phyloP scores from a whole-genome alignment of 495 filamentous ascomycete genomes.

The Margaritispora aquatica region DNA sequence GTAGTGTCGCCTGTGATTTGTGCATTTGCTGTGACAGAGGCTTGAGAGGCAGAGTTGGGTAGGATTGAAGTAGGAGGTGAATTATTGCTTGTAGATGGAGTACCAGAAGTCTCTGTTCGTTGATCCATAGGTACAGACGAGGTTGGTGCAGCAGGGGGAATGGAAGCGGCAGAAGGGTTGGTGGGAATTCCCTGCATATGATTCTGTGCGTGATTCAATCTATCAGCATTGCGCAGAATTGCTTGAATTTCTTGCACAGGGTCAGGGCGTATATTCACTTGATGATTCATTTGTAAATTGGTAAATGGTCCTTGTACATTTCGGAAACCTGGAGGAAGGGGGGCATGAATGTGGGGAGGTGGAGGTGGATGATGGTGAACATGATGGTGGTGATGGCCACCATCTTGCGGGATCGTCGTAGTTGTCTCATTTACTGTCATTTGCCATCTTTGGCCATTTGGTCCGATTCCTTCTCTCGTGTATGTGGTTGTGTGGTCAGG shows the following conservation, averaged over 20 bases:
- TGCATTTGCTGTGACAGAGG: background rate
- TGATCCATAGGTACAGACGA: background rate
- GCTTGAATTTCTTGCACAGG: slow-evolving; percentile 28
- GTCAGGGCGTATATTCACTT: slow-evolving; percentile 5
- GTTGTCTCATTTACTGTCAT: slow-evolving; percentile 28
- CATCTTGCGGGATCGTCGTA: slow-evolving; percentile 6
- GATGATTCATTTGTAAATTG: background rate
- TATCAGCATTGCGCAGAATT: slow-evolving; percentile 35
- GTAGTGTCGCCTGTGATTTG: background rate
- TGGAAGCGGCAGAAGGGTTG: slow-evolving; percentile 19
- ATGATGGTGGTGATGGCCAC: slow-evolving; percentile 17
- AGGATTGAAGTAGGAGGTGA: slow-evolving; percentile 7
- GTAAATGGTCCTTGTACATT: background rate
- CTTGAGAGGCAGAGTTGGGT: background rate
- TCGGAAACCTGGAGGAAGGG: background rate
- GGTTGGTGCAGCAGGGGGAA: background rate
- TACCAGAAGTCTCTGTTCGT: slow-evolving; percentile 15
- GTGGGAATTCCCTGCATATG: slow-evolving; percentile 44
- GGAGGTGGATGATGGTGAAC: background rate
- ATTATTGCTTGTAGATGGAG: slow-evolving; percentile 31
- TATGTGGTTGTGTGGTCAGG: slow-evolving; percentile 30
- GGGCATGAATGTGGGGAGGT: background rate
- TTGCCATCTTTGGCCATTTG: slow-evolving; percentile 31
- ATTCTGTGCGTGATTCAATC: slow-evolving; percentile 32
- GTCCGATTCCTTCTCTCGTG: slow-evolving; percentile 29